Evolutionary conservation across 768 basidiomycete genomes (phyloP), one percentile per base, ranked within the genome.

Genomic region (Boletus speciosus): DNA sequence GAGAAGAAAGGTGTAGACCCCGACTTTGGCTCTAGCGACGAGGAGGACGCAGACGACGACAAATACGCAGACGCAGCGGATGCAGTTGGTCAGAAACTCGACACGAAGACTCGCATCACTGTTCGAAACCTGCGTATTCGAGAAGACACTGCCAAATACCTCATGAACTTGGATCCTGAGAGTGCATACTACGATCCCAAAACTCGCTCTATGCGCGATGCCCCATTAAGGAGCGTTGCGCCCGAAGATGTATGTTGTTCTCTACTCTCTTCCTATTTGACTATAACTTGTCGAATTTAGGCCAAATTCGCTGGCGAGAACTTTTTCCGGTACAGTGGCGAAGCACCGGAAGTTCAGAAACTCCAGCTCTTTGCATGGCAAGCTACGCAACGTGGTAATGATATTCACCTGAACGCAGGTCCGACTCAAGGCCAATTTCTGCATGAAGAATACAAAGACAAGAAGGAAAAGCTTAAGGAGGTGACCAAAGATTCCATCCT

Each of bases 151-250:
- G 97, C 97, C 10, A 99, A 99, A 70, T 99, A 99, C 69, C 81
- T 99, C 66, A 90, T 96, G 71, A 99, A 98, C 69, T 71, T 99
- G 70, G 94, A 98, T 71, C 88, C 89, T 1, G 87, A 92, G 0
- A 93, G 90, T 63, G 97, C 97, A 9, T 98, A 98, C 75, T 99
- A 99, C 68, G 97, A 99, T 67, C 97, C 97, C 44, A 99, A 99
- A 76, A 98, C 97, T 12, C 87, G 97, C 66, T 98, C 96, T 7
- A 99, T 99, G 97, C 88, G 97, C 73, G 97, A 99, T 65, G 95
- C 96, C 39, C 97, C 96, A 0, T 56, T 85, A 14, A 83, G 82
- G 68, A 81, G 84, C 61, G 76, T 90, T 25, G 77, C 84, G 6
- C 74, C 90, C n/a, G 93, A 96, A 71, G 96, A 98, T 65, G 94